Conservation (phyloP, 805 yeast species). For the Saccharomycopsis selenospora region DNA sequence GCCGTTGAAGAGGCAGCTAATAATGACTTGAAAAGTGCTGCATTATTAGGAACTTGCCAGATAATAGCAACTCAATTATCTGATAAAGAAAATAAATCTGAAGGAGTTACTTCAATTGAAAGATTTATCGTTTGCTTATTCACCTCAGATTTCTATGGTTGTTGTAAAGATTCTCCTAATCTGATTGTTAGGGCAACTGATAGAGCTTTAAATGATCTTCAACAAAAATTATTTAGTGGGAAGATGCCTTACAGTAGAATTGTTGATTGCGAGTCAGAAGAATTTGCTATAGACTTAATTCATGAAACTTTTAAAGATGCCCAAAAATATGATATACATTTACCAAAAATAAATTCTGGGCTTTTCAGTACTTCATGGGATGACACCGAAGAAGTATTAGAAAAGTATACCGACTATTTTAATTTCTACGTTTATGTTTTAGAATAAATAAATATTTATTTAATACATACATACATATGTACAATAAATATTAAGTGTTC, state of each 20-base stretch:
- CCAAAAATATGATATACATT: constrained; percentile 33
- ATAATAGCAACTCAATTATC: constrained; percentile 35
- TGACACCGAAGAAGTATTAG: constrained; percentile 48
- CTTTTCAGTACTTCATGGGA: constrained; percentile 77
- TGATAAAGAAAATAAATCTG: constrained; percentile 27
- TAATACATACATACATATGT: not conserved
- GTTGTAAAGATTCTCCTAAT: constrained; percentile 33
- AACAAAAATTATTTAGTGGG: constrained; percentile 29
- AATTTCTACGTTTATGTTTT: constrained; percentile 43
- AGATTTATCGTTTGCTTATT: constrained; percentile 58
- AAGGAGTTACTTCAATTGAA: constrained; percentile 23
- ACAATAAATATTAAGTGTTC: too few species aligned
- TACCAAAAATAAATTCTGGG: constrained; percentile 81
- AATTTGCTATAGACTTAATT: constrained; percentile 7
- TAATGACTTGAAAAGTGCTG: constrained; percentile 26
- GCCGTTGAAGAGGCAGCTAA: constrained; percentile 37
- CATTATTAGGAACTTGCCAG: constrained; percentile 49
- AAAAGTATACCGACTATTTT: constrained; percentile 25
- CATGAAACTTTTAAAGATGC: constrained; percentile 15
- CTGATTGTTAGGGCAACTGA: constrained; percentile 48
- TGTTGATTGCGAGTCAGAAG: constrained; percentile 11
- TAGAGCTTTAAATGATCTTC: constrained; percentile 41
- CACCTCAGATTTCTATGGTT: constrained; percentile 52
- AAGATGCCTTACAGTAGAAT: not conserved
- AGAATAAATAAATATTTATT: not conserved